Base-by-base conservation (phyloP, 352 stramenopile genomes). In the Pythium aphanidermatum region DNA sequence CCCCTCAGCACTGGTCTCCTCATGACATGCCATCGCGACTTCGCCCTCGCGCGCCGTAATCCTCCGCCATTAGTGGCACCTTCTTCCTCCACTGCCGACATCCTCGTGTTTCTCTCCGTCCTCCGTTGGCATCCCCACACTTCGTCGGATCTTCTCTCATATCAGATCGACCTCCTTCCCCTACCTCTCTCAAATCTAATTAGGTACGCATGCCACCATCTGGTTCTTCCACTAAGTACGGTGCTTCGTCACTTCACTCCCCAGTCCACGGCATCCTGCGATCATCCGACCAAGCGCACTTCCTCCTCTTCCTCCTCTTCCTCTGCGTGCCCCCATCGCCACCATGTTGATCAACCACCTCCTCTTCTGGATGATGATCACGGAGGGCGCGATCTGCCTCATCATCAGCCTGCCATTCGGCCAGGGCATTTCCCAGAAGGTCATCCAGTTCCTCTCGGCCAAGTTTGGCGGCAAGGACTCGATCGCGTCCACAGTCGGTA, bases 301-400 rank as follows among this genome's bases (percentile, higher is more conserved):
- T 29, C 25, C 32, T 42, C 19, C 34, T 7, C 24, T 32, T 42
- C 21, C 16, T 32, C n/a, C 13, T 41, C 43, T 17, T 35, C 35
- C 35, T 17, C 41, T 31, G 26, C 16, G 20, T n/a, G n/a, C 26
- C 33, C 20, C 9, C 19, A 13, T 25, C 13, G 16, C 21, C 36
- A 54, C 29, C 16, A 86, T 86, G 74, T 38, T 89, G 50, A 55
- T 89, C 31, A 82, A 82, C 56, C 31, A 72, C 25, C 31, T 82
- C 41, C 52, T 82, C 23, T 82, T 82, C 52, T 72, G 65, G 61
- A 57, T 82, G 38, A 74, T 82, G 68, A 55, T 69, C 50, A 26
- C 49, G 21, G 70, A 82, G 52, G 70, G 24, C 42, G 40, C 63
- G 27, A 46, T 82, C 28, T 82, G 70, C 57, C 54, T 80, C 24